Percentiles rank a stretch among this genome's conserved stretches.
These are phyloP conservation scores for Diaporthe capsici DNA, from an alignment of 2,329 filamentous ascomycete species.

Conservation along the genomic window DNA sequence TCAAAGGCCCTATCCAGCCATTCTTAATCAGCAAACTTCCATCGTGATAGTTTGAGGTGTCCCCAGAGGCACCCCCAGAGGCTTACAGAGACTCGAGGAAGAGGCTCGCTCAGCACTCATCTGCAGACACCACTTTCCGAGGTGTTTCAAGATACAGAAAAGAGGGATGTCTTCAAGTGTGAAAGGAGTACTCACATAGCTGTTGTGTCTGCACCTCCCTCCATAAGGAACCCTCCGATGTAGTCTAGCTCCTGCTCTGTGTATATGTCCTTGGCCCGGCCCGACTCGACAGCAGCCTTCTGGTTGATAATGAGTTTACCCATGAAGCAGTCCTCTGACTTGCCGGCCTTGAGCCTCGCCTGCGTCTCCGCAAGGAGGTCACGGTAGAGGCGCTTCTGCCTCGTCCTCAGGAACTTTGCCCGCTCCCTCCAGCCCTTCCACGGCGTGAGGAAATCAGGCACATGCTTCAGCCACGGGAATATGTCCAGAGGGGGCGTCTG, in stretches of 20 bases:
- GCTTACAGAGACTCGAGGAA: not conserved
- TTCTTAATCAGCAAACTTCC: too few relatives aligned
- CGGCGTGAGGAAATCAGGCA: constrained; percentile 45
- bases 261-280: constrained; percentile 35
- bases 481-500: constrained; percentile 43
- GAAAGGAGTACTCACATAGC: constrained; percentile 2
- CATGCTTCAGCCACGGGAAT: constrained; percentile 43
- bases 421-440: constrained; percentile 44
- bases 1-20: constrained; percentile 17
- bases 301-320: constrained; percentile 21
- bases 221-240: constrained; percentile 42
- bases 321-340: constrained; percentile 42
- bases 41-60: not conserved
- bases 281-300: constrained; percentile 12
- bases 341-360: constrained; percentile 38
- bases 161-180: not conserved
- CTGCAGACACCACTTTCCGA: too few relatives aligned
- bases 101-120: not conserved
- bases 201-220: constrained; percentile 44
- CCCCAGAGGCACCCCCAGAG: not conserved
- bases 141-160: not conserved
- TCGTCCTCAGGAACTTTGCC: constrained; percentile 33
- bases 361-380: constrained; percentile 40
- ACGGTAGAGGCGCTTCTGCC: constrained; percentile 43
- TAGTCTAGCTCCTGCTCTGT: constrained; percentile 41